phyloP scores from a whole-genome alignment of 164 flowering plant genomes.

The Brasenia schreberi region DNA sequence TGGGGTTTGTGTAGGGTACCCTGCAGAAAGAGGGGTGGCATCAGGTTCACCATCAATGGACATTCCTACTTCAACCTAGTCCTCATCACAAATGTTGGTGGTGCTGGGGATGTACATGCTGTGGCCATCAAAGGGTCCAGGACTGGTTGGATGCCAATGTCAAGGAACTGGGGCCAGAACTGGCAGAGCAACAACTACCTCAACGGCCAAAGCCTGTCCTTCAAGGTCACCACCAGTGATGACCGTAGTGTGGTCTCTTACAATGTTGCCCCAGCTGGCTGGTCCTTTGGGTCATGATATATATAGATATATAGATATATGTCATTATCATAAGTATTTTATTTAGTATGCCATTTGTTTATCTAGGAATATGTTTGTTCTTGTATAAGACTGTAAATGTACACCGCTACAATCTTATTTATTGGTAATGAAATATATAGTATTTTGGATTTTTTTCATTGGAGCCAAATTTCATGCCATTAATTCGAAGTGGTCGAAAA shows the following conservation, averaged over 20 bases:
- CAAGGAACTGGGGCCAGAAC: constrained; percentile 88
- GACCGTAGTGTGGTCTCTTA: constrained; percentile 33
- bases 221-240: constrained; percentile 64
- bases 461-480: no score
- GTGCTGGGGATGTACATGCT: constrained; percentile 61
- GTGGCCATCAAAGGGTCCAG: constrained; percentile 60
- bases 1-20: constrained; percentile 31
- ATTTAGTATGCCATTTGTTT: no score
- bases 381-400: no score
- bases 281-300: no score
- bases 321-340: no score
- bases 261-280: constrained; percentile 45
- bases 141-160: constrained; percentile 62
- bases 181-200: constrained; percentile 68
- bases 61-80: constrained; percentile 74
- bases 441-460: no score
- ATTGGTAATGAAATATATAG: no score
- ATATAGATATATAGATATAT: no score
- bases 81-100: constrained; percentile 69
- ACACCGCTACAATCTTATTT: no score
- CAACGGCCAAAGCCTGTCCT: constrained; percentile 60
- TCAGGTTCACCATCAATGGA: constrained; percentile 66
- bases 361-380: no score
- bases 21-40: constrained; percentile 65
- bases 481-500: no score